Percentiles rank a stretch among this genome's conserved stretches.
Conservation (phyloP, 441 rosid genomes). For the Pelargonium australe region DNA sequence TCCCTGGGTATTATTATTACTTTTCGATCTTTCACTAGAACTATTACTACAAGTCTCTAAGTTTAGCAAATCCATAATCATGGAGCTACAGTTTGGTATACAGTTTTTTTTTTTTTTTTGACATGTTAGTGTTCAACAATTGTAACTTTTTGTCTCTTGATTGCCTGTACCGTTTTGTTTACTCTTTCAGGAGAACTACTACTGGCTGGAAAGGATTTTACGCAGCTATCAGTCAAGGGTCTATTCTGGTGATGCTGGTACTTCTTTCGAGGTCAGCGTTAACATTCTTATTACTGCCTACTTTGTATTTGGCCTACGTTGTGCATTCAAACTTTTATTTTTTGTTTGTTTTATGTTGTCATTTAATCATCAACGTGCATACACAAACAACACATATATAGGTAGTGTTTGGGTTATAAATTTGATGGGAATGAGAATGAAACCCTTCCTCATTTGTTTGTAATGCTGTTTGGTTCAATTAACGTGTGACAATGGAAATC, state of each 20-base stretch:
- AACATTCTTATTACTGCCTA: not conserved
- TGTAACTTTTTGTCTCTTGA: not conserved
- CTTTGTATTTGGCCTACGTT: slow-evolving; percentile 4
- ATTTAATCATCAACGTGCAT: too few relatives aligned
- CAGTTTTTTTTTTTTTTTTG: too few relatives aligned
- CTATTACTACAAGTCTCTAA: not conserved
- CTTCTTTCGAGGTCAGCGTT: slow-evolving; percentile 60
- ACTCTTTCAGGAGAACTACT: slow-evolving; percentile 69
- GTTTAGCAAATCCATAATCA: not conserved
- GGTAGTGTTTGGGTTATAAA: too few relatives aligned
- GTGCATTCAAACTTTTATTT: not conserved
- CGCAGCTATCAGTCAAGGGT: slow-evolving; percentile 83
- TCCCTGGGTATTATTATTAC: too few relatives aligned
- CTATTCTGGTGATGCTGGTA: slow-evolving; percentile 59
- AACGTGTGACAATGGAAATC: too few relatives aligned
- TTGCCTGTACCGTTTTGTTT: slow-evolving; percentile 13
- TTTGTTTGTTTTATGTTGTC: too few relatives aligned
- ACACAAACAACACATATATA: too few relatives aligned
- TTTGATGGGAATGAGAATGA: too few relatives aligned
- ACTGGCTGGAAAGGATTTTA: slow-evolving; percentile 74
- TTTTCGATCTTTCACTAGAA: too few relatives aligned
- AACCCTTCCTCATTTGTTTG: too few relatives aligned
- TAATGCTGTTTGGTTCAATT: too few relatives aligned
- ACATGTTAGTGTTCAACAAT: not conserved
- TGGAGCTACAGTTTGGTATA: not conserved